A percentile compares a stretch with the other conserved stretches of the same genome.
Evolutionary conservation across 208 protist genomes (phyloP).

Genomic region (Trypanosoma mega): DNA sequence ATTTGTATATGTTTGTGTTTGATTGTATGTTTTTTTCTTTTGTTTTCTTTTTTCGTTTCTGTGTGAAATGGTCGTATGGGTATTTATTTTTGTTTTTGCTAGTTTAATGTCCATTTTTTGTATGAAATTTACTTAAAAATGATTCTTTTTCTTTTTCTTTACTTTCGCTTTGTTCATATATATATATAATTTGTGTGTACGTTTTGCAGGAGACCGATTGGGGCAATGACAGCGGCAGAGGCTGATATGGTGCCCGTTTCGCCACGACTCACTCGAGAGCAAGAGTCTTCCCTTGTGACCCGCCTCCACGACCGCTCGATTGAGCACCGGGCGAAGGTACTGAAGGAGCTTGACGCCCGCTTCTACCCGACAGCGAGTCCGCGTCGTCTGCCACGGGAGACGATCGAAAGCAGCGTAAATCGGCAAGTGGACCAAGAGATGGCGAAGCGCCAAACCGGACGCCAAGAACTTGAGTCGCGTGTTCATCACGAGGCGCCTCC

Average conservation of each 20-base stretch:
- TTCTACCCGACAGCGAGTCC: conserved; percentile 64
- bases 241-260: neutral
- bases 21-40: neutral
- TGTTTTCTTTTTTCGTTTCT: conserved; percentile 11
- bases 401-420: conserved; percentile 64
- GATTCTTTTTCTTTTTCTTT: conserved; percentile 6
- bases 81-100: too few relatives aligned
- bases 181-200: too few relatives aligned
- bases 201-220: neutral
- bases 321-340: conserved; percentile 35
- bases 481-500: conserved; percentile 11
- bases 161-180: conserved; percentile 1
- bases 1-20: neutral
- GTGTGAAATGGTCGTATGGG: too few relatives aligned
- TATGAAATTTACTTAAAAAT: too few relatives aligned
- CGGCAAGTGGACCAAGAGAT: conserved; percentile 84
- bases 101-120: too few relatives aligned
- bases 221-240: neutral
- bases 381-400: conserved; percentile 46
- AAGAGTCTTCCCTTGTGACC: conserved; percentile 52
- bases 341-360: conserved; percentile 62
- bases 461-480: conserved; percentile 37
- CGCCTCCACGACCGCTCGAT: conserved; percentile 74
- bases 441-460: conserved; percentile 27
- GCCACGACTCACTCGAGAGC: conserved; percentile 37